Base-by-base conservation (phyloP, 768 basidiomycete genomes). In the Russula sp. region DNA sequence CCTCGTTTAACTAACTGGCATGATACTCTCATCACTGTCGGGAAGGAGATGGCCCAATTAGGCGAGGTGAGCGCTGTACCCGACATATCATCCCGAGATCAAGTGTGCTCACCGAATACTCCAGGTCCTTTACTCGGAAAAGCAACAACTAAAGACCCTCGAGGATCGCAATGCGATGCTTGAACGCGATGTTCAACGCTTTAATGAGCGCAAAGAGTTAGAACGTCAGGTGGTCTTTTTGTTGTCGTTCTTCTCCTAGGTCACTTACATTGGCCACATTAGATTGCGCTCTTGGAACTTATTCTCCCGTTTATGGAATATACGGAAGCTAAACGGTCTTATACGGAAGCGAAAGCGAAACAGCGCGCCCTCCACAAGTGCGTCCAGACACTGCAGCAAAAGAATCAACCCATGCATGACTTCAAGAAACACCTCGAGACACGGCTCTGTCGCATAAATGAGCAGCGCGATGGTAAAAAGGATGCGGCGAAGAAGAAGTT, bases 1-100 rank as follows among this genome's bases (percentile, higher is more conserved):
- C 78, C 80, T 36, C 80, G 87, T 57, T 76, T 99, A 50, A 84
- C 84, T 0, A 72, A 75, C 3, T 98, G 96, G 95, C 94, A 97
- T 65, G 80, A 89, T 62, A 82, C 82, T 2, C 83, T 99, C 14
- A 87, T 92, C 63, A 74, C 74, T 10, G 76, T 83, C 1, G 90
- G 88, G 1, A 85, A 85, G 69, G 83, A 86, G 20, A 74, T 85
- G 50, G 85, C 81, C 72, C 62, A 67, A 16, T 28, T 81, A 22
- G 80, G 82, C 62, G 82, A 84, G 71, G 93, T 90, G 58, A 49
- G 73, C 66, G 55, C 42, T 26, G 5, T n/a, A 18, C n/a, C 30
- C 5, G 18, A 54, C 26, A 3, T 60, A 59, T 71, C 38, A n/a
- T 20, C n/a, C 20, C 3, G 10, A 13, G 22, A 11, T 8, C 2